A percentile compares a stretch with the other conserved stretches of the same genome.
phyloP scores from a whole-genome alignment of 2,329 filamentous ascomycete genomes.

The Fusarium verrucosum region DNA sequence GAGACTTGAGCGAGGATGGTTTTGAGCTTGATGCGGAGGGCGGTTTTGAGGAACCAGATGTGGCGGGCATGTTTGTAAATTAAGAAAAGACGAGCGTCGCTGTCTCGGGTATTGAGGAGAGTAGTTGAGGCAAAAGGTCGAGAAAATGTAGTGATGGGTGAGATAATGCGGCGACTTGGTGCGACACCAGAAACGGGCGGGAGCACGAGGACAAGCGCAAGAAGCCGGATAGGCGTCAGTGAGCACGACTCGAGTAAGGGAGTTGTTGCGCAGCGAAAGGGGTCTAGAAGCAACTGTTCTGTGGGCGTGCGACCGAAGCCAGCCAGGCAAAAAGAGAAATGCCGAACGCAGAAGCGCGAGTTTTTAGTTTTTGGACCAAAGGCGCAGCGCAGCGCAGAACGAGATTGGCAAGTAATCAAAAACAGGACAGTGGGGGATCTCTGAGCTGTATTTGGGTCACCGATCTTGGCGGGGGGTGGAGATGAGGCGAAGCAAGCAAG shows the following conservation, averaged over 20 bases:
- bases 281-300: constrained; percentile 31
- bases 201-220: constrained; percentile 22
- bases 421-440: constrained; percentile 32
- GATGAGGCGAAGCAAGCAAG: constrained; percentile 35
- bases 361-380: constrained; percentile 10
- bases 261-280: constrained; percentile 36
- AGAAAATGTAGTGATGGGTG: constrained; percentile 15
- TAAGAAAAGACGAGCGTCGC: not conserved
- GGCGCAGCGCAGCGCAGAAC: constrained; percentile 18
- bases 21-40: constrained; percentile 59
- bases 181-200: constrained; percentile 19
- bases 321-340: constrained; percentile 26
- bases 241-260: constrained; percentile 34
- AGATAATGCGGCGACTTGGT: constrained; percentile 28
- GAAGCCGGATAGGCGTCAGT: constrained; percentile 20
- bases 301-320: constrained; percentile 24
- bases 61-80: constrained; percentile 48
- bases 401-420: constrained; percentile 26
- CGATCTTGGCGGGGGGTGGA: constrained; percentile 34
- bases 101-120: constrained; percentile 24
- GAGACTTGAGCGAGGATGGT: constrained; percentile 60
- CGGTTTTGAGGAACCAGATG: constrained; percentile 48
- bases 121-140: not conserved
- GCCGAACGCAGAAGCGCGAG: constrained; percentile 20
- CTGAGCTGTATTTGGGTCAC: constrained; percentile 26